Base-by-base conservation (phyloP, 306 rosid genomes). In the Pyrus bretschneideri region DNA sequence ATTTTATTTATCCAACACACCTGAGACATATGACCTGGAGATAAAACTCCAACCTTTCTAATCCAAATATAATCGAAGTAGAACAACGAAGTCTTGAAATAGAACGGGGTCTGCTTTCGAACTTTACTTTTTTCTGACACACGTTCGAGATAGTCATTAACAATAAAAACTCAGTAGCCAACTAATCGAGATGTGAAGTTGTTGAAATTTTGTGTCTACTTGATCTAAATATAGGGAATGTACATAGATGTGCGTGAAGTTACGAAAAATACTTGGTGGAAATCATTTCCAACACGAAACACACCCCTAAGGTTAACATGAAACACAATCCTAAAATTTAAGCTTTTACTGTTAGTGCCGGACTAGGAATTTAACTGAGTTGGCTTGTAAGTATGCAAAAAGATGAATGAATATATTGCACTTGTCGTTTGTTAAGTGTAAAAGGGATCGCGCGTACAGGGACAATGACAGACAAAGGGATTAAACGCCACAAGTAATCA, bases 381-480 rank as follows among this genome's bases (percentile, higher is more conserved):
- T 14, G 38, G 4, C 19, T 14, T 61, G 10, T 21, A 61, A 27
- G 17, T 25, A 25, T 25, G 27, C 27, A 25, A 25, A 25, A 76
- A 55, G 69, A 45, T 31, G 21, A 62, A 51, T 33, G 67, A 51
- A 51, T 15, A 51, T 49, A 51, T 51, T 51, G 21, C 18, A 51
- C 55, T 74, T 71, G 72, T 62, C 67, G 14, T 21, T 60, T 21
- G 51, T 75, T 65, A 22, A 57, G 63, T 54, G 52, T 73, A 78
- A 66, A 63, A 64, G 22, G 52, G 19, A 76, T 19, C 54, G 65
- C 4, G 14, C 25, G 25, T 18, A 62, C 60, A 52, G 82, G 83
- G 77, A 81, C 71, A 78, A 83, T 65, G 81, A 81, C 33, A 84
- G 83, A 88, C 81, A 81, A 84, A 82, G 72, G 83, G 80, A 73